A percentile compares a stretch with the other conserved stretches of the same genome.
phyloP scores from a whole-genome alignment of 2,329 filamentous ascomycete species.

The Macroventuria anomochaeta region DNA sequence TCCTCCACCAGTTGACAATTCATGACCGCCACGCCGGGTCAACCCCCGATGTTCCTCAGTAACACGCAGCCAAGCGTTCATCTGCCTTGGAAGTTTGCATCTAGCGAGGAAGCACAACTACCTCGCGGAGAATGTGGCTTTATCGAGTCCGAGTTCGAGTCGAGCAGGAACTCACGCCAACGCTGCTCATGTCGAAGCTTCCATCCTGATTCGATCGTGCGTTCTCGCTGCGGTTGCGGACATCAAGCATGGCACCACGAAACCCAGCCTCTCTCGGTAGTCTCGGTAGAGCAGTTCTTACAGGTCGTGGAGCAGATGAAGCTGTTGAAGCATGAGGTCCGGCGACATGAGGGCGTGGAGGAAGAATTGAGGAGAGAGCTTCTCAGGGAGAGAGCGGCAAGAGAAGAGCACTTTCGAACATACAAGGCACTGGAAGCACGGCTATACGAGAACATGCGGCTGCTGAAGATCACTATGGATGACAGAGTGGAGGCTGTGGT shows the following conservation, averaged over 20 bases:
- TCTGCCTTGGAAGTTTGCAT: slow-evolving; percentile 38
- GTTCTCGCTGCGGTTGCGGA: slow-evolving; percentile 55
- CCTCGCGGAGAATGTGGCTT: slow-evolving; percentile 51
- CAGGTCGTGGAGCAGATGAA: slow-evolving; percentile 48
- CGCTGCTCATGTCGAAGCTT: slow-evolving; percentile 56
- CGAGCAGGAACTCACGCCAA: slow-evolving; percentile 37
- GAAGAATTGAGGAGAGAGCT: slow-evolving; percentile 48
- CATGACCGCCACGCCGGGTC: slow-evolving; percentile 38
- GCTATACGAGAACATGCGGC: slow-evolving; percentile 49
- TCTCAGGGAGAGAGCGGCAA: slow-evolving; percentile 42
- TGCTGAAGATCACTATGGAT: slow-evolving; percentile 49
- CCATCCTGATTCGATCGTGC: slow-evolving; percentile 47
- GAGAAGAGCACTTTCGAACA: slow-evolving; percentile 43
- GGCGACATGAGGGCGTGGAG: slow-evolving; percentile 43
- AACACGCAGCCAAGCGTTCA: slow-evolving; percentile 38
- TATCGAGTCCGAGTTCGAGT: slow-evolving; percentile 38
- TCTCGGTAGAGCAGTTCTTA: slow-evolving; percentile 47
- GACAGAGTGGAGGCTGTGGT: slow-evolving; percentile 51
- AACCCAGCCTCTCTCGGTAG: slow-evolving; percentile 41
- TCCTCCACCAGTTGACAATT: slow-evolving; percentile 29
- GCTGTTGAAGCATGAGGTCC: slow-evolving; percentile 42
- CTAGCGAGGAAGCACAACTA: slow-evolving; percentile 39
- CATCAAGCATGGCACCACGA: slow-evolving; percentile 57
- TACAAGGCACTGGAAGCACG: slow-evolving; percentile 45
- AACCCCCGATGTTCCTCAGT: slow-evolving; percentile 48